Base-by-base conservation (phyloP, 78 protist species). In the Dictyostelium purpureum region DNA sequence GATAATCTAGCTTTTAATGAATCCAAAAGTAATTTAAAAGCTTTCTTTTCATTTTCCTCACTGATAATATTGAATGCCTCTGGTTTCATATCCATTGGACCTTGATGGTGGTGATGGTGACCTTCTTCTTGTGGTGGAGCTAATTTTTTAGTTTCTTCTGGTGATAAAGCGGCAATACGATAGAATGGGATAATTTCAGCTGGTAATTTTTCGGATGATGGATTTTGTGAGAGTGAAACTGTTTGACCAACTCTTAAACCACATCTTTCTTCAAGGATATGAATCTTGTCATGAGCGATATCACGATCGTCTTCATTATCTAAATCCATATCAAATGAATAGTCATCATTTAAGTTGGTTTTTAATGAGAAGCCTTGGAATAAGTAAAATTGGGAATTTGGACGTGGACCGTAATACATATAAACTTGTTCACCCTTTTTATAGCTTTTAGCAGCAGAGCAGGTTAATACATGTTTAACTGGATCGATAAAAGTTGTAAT, bases 331-430 rank as follows among this genome's bases (percentile, higher is more conserved):
- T 40, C 38, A 67, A 85, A n/a, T 12, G 28, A 40, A 19, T 10
- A 38, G 0, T 38, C 26, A 18, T 85, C 92, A 24, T 43, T 11
- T 18, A 75, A 77, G 31, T 79, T 77, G 38, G 40, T 61, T 43
- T 75, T 51, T 10, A 59, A 9, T 4, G 75, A 65, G 56, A 79
- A 77, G 21, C 94, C 94, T 18, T 40, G 38, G 79, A 69, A 80
- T 26, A 90, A 21, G 6, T 79, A 38, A 0, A 90, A 76, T 40
- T 78, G 79, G n/a, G 67, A 11, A 40, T 90, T 90, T 7, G 61
- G 70, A 54, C 94, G 77, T n/a, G 49, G 74, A 26, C 94, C 94
- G 18, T 90, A 90, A 47, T 61, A 45, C 57, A 90, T 90, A 67
- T 24, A 74, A 6, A 90, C 89, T 45, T 90, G 94, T 4, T 90